Evolutionary conservation across 2,329 filamentous ascomycete species (phyloP).

Genomic region (Colletotrichum endophyticum): DNA sequence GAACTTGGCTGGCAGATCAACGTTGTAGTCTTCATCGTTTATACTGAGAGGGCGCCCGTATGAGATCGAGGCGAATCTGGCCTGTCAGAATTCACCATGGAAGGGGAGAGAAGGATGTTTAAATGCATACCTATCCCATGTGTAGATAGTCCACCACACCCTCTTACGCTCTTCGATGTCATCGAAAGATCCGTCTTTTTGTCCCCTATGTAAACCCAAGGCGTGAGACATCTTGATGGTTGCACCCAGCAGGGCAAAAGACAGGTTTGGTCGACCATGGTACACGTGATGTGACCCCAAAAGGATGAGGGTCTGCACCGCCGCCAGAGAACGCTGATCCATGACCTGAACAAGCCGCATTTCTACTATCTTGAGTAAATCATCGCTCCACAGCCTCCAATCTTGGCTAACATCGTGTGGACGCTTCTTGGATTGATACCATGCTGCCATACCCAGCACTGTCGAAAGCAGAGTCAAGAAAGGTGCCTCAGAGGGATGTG

Average conservation of each 20-base stretch:
- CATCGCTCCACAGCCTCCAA: not conserved
- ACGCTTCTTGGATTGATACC: not conserved
- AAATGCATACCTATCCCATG: not conserved
- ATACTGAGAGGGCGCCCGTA: not conserved
- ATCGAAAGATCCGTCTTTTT: not conserved
- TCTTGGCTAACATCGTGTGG: not conserved
- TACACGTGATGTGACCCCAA: not conserved
- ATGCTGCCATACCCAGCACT: not conserved
- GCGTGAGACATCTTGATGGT: not conserved
- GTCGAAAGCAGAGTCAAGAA: not conserved
- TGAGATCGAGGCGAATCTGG: not conserved
- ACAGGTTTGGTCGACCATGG: not conserved
- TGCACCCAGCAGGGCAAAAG: not conserved
- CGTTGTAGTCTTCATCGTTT: not conserved
- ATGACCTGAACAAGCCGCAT: not conserved
- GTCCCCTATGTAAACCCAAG: not conserved
- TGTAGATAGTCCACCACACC: not conserved
- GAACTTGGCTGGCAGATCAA: not conserved
- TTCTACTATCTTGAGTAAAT: not conserved
- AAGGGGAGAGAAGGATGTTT: not conserved
- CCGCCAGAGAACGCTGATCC: not conserved
- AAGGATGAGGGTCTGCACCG: not conserved
- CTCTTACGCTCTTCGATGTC: not conserved
- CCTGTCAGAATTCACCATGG: not conserved
- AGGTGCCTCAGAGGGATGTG: not conserved